Percentiles rank a stretch among this genome's conserved stretches.
Evolutionary conservation across 352 stramenopile species (phyloP).

Genomic region (Pythium apleroticum): DNA sequence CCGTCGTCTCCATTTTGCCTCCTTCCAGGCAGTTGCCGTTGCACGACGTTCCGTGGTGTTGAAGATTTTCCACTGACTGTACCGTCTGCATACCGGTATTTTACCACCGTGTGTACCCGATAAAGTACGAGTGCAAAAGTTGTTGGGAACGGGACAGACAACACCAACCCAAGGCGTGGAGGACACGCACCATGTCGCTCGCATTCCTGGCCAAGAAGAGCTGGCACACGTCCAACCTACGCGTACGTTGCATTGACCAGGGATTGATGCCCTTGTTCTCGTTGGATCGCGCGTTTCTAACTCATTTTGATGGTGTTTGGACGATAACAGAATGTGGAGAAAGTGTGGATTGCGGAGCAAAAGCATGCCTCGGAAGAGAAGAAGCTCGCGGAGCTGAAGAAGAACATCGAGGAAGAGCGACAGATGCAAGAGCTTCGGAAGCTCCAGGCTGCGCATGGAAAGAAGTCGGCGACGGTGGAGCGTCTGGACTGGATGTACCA

Average conservation of each 20-base stretch:
- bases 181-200: slow-evolving; percentile 66
- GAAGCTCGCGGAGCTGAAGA: slow-evolving; percentile 93
- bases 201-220: slow-evolving; percentile 97
- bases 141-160: background rate
- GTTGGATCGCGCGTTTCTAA: background rate
- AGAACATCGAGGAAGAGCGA: slow-evolving; percentile 96
- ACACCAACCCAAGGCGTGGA: background rate
- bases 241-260: slow-evolving; percentile 38
- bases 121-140: background rate
- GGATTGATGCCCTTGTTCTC: background rate
- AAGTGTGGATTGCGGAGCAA: slow-evolving; percentile 97
- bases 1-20: slow-evolving; percentile 17
- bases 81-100: background rate
- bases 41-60: slow-evolving; percentile 3
- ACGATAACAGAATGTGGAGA: slow-evolving; percentile 92
- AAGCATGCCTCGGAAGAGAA: slow-evolving; percentile 92
- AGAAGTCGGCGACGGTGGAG: slow-evolving; percentile 81
- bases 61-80: slow-evolving; percentile 7
- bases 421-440: slow-evolving; percentile 94
- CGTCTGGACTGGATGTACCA: slow-evolving; percentile 97
- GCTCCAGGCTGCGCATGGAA: slow-evolving; percentile 83
- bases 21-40: slow-evolving; percentile 9
- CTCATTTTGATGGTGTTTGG: background rate
- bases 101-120: background rate
- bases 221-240: slow-evolving; percentile 96